Evolutionary conservation across 23 red algal genomes (phyloP).

Genomic region (Chondrus crispus): DNA sequence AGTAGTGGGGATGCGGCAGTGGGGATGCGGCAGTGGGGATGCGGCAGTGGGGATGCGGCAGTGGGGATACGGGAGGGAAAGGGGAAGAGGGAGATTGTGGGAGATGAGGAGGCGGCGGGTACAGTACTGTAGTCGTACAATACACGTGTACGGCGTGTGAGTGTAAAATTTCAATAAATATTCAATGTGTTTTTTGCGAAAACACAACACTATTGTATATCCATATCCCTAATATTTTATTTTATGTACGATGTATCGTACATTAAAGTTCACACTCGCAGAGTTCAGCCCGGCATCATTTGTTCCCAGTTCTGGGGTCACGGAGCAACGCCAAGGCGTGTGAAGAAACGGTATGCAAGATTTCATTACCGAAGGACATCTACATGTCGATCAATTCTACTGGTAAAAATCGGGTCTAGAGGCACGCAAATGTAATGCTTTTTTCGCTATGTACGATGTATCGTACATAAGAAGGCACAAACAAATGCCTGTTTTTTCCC

Average conservation of each 20-base stretch:
- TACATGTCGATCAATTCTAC: background rate
- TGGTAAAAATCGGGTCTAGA: background rate
- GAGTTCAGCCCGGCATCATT: background rate
- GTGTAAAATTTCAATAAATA: too few relatives aligned
- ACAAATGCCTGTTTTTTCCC: background rate
- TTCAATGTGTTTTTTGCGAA: too few relatives aligned
- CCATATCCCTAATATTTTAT: background rate
- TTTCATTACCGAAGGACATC: background rate
- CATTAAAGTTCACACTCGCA: background rate
- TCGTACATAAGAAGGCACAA: background rate
- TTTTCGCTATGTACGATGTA: background rate
- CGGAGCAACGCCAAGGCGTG: background rate
- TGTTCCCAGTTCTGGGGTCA: background rate
- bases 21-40: too few relatives aligned
- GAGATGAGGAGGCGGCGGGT: too few relatives aligned
- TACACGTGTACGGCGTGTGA: too few relatives aligned
- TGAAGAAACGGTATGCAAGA: background rate
- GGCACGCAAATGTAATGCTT: background rate
- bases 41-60: too few relatives aligned
- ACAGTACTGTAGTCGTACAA: too few relatives aligned
- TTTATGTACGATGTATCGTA: conserved; percentile 11
- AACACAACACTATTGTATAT: too few relatives aligned
- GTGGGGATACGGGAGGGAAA: too few relatives aligned
- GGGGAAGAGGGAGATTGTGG: too few relatives aligned
- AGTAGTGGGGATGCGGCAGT: too few relatives aligned